phyloP scores from a whole-genome alignment of 176 grass and related monocot genomes.

The Themeda triandra region DNA sequence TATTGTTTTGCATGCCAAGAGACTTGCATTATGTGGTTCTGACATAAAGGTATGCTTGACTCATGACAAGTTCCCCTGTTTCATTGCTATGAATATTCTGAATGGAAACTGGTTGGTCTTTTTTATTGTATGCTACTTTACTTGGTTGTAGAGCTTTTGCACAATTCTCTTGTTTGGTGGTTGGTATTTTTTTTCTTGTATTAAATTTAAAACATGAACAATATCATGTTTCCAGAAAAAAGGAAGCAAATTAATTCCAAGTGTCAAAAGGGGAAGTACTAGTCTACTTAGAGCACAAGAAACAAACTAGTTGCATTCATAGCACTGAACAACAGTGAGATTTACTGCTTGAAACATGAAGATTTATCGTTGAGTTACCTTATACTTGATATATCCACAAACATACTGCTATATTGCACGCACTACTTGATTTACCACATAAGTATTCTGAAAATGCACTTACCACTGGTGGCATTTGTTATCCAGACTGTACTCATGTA shows the following conservation, averaged over 20 bases:
- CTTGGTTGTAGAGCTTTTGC: not conserved
- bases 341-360: not conserved
- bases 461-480: not conserved
- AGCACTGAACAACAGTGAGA: not conserved
- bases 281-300: not conserved
- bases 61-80: not conserved
- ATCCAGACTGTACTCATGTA: not conserved
- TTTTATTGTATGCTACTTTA: not conserved
- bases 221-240: too few relatives aligned
- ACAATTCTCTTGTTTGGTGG: not conserved
- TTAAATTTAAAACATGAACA: not conserved
- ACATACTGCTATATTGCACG: too few relatives aligned
- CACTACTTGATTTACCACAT: too few relatives aligned
- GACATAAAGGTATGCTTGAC: not conserved
- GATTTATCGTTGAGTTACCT: not conserved
- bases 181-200: not conserved
- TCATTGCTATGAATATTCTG: not conserved
- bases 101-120: not conserved
- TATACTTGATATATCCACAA: not conserved
- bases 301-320: not conserved
- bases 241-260: not conserved
- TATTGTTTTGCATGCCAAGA: constrained; percentile 1
- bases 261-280: not conserved
- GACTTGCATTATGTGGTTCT: not conserved
- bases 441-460: too few relatives aligned